Conservation (phyloP, 2,329 filamentous ascomycete species). For the Samsoniella hepiali region DNA sequence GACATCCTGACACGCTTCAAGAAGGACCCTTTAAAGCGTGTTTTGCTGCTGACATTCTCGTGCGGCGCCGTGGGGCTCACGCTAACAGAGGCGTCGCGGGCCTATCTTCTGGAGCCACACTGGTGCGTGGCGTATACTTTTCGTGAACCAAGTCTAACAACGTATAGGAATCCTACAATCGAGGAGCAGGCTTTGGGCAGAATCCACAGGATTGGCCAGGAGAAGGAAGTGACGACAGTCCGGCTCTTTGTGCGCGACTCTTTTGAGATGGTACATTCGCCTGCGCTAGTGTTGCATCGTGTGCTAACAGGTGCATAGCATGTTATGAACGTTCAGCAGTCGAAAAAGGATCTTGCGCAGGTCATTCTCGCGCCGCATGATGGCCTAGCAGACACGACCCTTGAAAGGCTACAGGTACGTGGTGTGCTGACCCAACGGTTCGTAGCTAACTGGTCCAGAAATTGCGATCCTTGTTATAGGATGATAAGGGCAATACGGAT, state of each 20-base stretch:
- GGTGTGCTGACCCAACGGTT: background rate
- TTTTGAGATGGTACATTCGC: constrained; percentile 32
- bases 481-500: background rate
- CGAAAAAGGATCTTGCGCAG: constrained; percentile 14
- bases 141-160: too few relatives aligned
- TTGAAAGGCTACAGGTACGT: background rate
- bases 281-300: background rate
- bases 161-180: constrained; percentile 36
- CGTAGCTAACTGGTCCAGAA: background rate
- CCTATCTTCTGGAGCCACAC: constrained; percentile 51
- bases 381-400: background rate
- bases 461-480: background rate
- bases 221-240: constrained; percentile 33
- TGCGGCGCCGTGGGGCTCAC: constrained; percentile 54
- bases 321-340: constrained; percentile 16
- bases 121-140: constrained; percentile 28
- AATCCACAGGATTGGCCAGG: constrained; percentile 35
- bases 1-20: constrained; percentile 40
- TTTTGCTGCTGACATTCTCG: constrained; percentile 48
- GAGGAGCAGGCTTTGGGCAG: constrained; percentile 41
- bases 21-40: constrained; percentile 33
- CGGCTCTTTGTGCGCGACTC: constrained; percentile 36
- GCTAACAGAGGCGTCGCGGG: constrained; percentile 44
- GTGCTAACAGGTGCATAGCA: background rate
- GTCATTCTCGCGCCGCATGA: constrained; percentile 15